Conservation (phyloP, 495 filamentous ascomycete species). For the Saxophila tyrrhenica region DNA sequence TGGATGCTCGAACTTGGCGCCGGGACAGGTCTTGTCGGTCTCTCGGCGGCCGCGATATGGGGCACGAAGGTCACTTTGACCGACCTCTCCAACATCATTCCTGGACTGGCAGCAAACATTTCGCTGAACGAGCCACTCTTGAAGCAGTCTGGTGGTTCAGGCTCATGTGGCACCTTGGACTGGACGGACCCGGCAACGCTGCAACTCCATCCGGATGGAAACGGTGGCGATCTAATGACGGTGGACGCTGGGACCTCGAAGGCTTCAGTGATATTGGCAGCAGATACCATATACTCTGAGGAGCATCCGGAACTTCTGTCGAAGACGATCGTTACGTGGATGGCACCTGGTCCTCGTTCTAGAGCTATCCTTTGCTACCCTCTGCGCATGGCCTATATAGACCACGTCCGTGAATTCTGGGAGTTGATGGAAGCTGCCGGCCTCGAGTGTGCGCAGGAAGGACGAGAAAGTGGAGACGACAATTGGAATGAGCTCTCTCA, state of each 20-base stretch:
- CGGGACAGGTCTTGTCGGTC: conserved; percentile 18
- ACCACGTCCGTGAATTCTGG: conserved; percentile 21
- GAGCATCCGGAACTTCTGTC: conserved; percentile 18
- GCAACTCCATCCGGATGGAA: background rate
- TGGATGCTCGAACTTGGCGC: conserved; percentile 19
- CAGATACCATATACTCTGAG: conserved; percentile 17
- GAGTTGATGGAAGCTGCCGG: conserved; percentile 10
- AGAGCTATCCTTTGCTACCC: conserved; percentile 19
- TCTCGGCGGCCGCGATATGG: conserved; percentile 14
- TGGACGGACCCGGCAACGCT: conserved; percentile 11
- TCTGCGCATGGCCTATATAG: conserved; percentile 17
- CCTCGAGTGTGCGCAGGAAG: conserved; percentile 11
- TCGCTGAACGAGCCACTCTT: conserved; percentile 8
- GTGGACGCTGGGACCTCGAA: background rate
- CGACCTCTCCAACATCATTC: conserved; percentile 12
- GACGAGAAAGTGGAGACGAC: conserved; percentile 9
- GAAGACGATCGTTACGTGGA: conserved; percentile 6
- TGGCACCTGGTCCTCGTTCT: background rate
- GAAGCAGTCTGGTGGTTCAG: conserved; percentile 2
- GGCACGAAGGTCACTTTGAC: conserved; percentile 4
- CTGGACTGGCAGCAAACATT: conserved; percentile 12
- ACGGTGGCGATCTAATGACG: background rate
- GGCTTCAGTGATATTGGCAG: conserved; percentile 11
- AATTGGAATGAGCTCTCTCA: conserved; percentile 15
- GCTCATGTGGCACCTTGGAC: conserved; percentile 11